Base-by-base conservation (phyloP, 106 monocot genomes). In the Chionographis japonica region DNA sequence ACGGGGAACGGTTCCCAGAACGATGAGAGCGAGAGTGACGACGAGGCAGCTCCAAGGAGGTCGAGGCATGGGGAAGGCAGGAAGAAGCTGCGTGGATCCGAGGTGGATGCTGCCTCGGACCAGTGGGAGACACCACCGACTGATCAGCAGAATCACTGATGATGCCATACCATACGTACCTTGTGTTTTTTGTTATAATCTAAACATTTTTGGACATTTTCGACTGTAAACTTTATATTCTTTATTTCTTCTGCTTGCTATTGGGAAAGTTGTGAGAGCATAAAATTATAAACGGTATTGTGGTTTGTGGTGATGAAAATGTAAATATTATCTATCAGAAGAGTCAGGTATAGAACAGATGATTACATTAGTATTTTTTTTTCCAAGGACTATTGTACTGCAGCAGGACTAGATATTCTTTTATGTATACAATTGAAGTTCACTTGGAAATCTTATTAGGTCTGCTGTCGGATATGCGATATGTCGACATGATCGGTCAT, bases 11-110 rank as follows among this genome's bases (percentile, higher is more conserved):
- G 65, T 11, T 58, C 73, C 40, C 66, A 58, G n/a, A 81, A 84
- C 11, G 84, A 87, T 42, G 94, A 87, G 6, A 97, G 92, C 19
- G 95, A 86, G 74, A 97, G 95, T 15, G 91, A 89, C 52, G 92
- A 97, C 66, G 95, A 97, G 54, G 80, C 86, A 52, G 92, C 88
- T 18, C 91, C 92, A 4, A 89, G 89, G 65, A 74, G 92, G 63
- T 89, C 86, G 1, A 88, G 86, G 68, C 72, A 81, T 50, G 81
- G 84, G 3, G 73, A 83, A 13, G 68, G 80, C 16, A 80, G 75
- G 74, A 75, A 68, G 58, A 79, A 56, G 52, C 65, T 57, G 6
- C 77, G 81, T 20, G 86, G 60, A 38, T 79, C 76, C 1, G 79
- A 77, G 51, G 78, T 55, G 2, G 83, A 83, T 18, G 52, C 69